phyloP scores from a whole-genome alignment of 116 monocot species.

The Posidonia oceanica region DNA sequence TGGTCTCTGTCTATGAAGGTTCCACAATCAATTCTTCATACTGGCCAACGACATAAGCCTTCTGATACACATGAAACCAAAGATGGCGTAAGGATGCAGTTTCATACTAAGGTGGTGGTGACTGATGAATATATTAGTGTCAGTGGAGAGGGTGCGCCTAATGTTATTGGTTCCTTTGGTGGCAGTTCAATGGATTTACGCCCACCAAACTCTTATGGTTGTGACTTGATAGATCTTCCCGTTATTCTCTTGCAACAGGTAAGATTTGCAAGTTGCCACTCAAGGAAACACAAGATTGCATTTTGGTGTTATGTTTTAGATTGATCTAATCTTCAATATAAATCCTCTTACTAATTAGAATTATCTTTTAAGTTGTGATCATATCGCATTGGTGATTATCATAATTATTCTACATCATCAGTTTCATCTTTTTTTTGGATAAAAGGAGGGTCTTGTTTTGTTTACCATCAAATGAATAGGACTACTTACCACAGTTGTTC shows the following conservation, averaged over 20 bases:
- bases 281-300: too few species aligned
- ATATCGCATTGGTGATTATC: too few species aligned
- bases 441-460: too few species aligned
- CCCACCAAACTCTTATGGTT: slow-evolving; percentile 46
- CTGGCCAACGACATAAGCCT: slow-evolving; percentile 20
- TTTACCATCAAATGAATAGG: too few species aligned
- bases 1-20: slow-evolving; percentile 80
- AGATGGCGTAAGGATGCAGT: slow-evolving; percentile 34
- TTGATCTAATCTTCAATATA: too few species aligned
- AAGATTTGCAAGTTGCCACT: slow-evolving; percentile 4
- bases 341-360: too few species aligned
- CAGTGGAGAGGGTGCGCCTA: slow-evolving; percentile 61
- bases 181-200: slow-evolving; percentile 17
- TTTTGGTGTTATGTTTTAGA: too few species aligned
- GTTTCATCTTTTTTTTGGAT: too few species aligned
- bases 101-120: slow-evolving; percentile 59
- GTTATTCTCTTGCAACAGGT: slow-evolving; percentile 91
- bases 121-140: slow-evolving; percentile 80
- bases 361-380: too few species aligned
- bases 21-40: slow-evolving; percentile 43
- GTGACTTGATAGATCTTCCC: slow-evolving; percentile 74
- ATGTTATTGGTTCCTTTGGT: slow-evolving; percentile 49
- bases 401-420: too few species aligned
- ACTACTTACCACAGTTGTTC: too few species aligned
- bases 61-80: slow-evolving; percentile 20